Evolutionary conservation across 129 eudicot species (phyloP).

Genomic region (Tagetes erecta): DNA sequence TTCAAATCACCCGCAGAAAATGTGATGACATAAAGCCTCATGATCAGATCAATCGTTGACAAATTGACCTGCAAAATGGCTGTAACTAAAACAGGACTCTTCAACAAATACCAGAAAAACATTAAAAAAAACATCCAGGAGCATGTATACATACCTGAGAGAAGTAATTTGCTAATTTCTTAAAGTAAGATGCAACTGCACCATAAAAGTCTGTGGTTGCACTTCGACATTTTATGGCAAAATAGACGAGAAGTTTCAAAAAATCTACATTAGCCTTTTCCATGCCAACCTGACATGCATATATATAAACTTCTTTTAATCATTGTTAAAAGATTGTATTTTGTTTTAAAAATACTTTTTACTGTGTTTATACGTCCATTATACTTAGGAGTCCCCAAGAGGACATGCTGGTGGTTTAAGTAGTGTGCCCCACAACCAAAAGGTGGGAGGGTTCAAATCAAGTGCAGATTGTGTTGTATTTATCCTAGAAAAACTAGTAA

Average conservation of each 20-base stretch:
- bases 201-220: constrained; percentile 35
- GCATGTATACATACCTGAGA: constrained; percentile 52
- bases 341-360: neutral
- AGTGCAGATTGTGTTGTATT: no score
- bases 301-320: constrained; percentile 5
- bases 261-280: constrained; percentile 39
- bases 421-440: no score
- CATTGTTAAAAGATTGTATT: neutral
- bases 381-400: neutral
- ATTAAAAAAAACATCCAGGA: neutral
- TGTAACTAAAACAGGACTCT: constrained; percentile 25
- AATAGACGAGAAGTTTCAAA: constrained; percentile 54
- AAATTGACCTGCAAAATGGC: constrained; percentile 47
- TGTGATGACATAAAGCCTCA: constrained; percentile 62
- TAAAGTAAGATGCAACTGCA: constrained; percentile 50
- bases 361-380: neutral
- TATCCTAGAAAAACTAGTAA: no score
- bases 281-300: constrained; percentile 50
- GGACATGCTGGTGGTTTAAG: neutral
- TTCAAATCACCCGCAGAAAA: constrained; percentile 40
- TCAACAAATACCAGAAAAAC: neutral
- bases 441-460: no score
- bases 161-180: constrained; percentile 44
- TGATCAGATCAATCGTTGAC: constrained; percentile 34
- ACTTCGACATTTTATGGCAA: constrained; percentile 61